These are phyloP conservation scores for Fusarium palustre DNA, from an alignment of 2,329 filamentous ascomycete genomes.

Conservation along the genomic window DNA sequence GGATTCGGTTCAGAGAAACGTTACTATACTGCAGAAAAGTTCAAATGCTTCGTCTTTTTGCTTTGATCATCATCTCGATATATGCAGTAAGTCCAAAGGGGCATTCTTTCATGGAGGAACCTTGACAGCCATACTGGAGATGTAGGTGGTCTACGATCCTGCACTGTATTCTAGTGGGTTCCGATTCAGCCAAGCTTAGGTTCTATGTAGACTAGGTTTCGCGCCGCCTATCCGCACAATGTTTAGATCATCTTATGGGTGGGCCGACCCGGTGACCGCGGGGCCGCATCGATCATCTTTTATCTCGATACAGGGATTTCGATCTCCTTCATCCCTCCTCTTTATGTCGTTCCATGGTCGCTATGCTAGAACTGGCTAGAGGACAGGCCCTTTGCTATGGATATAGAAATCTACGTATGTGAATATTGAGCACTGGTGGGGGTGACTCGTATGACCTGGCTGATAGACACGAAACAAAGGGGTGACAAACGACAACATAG, in stretches of 20 bases:
- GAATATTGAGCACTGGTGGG: conserved; percentile 9
- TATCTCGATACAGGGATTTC: neutral
- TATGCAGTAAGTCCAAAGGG: neutral
- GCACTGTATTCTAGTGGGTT: neutral
- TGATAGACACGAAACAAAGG: neutral
- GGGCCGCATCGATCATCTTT: conserved; percentile 16
- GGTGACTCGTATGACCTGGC: neutral
- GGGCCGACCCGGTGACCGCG: conserved; percentile 10
- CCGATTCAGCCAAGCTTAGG: conserved; percentile 10
- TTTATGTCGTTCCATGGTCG: neutral
- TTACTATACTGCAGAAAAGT: neutral
- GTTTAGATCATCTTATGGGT: conserved; percentile 19
- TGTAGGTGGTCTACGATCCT: conserved; percentile 21
- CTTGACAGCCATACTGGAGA: neutral
- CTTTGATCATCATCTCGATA: neutral
- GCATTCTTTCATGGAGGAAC: neutral
- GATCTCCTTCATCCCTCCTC: neutral
- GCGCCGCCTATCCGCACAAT: conserved; percentile 22
- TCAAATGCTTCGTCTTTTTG: neutral
- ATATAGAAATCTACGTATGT: conserved; percentile 3
- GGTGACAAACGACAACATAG: neutral
- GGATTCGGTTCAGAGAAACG: conserved; percentile 2
- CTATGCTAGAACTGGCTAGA: neutral
- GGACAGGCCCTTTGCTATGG: neutral
- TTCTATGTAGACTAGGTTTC: neutral